A percentile compares a stretch with the other conserved stretches of the same genome.
Conservation (phyloP, 1,139 yeast genomes). For the Debaryomycetaceae sp. region DNA sequence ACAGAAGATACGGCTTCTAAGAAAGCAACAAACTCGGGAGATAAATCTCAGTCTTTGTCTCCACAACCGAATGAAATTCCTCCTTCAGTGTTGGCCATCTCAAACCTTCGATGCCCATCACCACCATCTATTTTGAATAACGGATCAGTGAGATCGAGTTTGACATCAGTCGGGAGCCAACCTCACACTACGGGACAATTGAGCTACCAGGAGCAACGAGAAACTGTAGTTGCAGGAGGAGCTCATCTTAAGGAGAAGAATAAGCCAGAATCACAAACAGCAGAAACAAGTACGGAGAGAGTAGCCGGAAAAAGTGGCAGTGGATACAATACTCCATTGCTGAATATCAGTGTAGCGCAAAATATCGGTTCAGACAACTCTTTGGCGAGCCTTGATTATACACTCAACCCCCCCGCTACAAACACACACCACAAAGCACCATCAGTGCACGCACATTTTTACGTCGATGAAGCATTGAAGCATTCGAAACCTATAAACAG, state of each 20-base stretch:
- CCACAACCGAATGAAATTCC: constrained; percentile 24
- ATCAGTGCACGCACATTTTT: constrained; percentile 79
- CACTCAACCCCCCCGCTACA: constrained; percentile 29
- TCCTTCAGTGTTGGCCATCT: constrained; percentile 49
- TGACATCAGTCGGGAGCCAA: constrained; percentile 9
- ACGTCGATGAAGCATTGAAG: constrained; percentile 66
- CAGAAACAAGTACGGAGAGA: background rate
- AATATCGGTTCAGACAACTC: constrained; percentile 13
- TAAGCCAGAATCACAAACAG: background rate
- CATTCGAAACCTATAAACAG: constrained; percentile 36
- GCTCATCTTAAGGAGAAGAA: constrained; percentile 37
- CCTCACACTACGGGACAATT: background rate
- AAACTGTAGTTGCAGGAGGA: constrained; percentile 51
- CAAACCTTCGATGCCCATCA: constrained; percentile 60
- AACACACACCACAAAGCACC: constrained; percentile 50
- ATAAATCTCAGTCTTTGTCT: constrained; percentile 6
- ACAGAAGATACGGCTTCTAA: constrained; percentile 6
- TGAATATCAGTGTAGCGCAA: background rate
- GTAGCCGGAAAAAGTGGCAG: background rate
- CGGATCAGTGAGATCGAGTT: constrained; percentile 12
- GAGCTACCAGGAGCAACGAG: constrained; percentile 17
- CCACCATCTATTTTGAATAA: constrained; percentile 64
- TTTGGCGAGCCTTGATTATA: constrained; percentile 24
- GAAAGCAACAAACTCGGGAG: constrained; percentile 1
- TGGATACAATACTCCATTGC: background rate